Percentiles rank a stretch among this genome's conserved stretches.
Evolutionary conservation across 225 moss, liverwort and hornwort genomes (phyloP).

Genomic region (Thuidium tamariscinum): DNA sequence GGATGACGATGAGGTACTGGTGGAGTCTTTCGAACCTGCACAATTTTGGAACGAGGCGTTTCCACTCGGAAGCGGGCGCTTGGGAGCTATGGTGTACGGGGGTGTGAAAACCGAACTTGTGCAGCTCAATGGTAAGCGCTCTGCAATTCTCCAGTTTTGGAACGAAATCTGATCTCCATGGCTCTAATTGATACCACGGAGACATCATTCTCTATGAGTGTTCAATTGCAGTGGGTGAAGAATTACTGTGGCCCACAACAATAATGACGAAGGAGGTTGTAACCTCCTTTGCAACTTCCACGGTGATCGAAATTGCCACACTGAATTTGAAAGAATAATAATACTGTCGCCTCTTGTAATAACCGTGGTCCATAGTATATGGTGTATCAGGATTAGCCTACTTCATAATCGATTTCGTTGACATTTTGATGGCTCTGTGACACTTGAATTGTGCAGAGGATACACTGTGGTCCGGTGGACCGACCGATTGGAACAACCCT

Average conservation of each 20-base stretch:
- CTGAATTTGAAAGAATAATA: not conserved
- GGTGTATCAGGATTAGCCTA: not conserved
- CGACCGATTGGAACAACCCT: slow-evolving; percentile 86
- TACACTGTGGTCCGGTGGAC: slow-evolving; percentile 86
- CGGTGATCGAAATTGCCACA: not conserved
- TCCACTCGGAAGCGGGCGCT: slow-evolving; percentile 81
- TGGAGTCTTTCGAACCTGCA: slow-evolving; percentile 80
- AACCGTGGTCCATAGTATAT: not conserved
- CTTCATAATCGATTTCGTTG: not conserved
- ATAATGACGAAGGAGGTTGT: not conserved
- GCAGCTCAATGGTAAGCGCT: slow-evolving; percentile 65
- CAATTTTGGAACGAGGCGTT: slow-evolving; percentile 70
- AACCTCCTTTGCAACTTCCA: not conserved
- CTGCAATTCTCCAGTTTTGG: not conserved
- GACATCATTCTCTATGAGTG: not conserved
- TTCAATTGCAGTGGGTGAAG: not conserved
- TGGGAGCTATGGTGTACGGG: slow-evolving; percentile 91
- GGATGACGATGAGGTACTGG: slow-evolving; percentile 37
- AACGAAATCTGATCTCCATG: not conserved
- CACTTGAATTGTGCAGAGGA: slow-evolving; percentile 52
- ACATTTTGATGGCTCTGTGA: not conserved
- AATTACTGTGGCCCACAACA: not conserved
- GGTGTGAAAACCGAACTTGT: slow-evolving; percentile 70
- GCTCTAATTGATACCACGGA: not conserved
- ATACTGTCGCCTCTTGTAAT: not conserved